Evolutionary conservation across 306 rosid species (phyloP), one percentile per base, ranked within the genome.

Genomic region (Gynostemma pentaphyllum): DNA sequence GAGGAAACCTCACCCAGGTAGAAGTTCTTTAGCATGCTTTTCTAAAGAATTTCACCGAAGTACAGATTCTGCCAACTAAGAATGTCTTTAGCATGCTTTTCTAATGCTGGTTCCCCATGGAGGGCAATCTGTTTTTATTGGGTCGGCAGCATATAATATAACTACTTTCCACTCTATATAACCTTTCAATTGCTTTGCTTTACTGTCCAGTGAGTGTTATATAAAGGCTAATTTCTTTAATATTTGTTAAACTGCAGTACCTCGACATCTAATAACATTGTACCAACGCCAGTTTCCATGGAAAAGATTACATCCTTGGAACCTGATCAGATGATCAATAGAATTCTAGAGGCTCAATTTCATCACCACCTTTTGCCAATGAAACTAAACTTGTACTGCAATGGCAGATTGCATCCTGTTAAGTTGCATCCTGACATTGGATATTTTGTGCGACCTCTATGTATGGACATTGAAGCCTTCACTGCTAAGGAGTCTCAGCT

Each of bases 291-390:
- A 30, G 82, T 82, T 73, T 68, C 89, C 45, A 68, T 76, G 88
- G 97, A 88, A 70, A 89, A 75, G 41, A 80, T 94, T 72, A 39
- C 80, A 66, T 82, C 82, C 76, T 76, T 94, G 76, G 94, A 83
- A 37, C 94, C 99, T 59, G 84, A 87, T 74, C 89, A 86, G 73
- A 76, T 73, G 18, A 65, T 61, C 53, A 78, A 81, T 18, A 79
- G 82, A 76, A 73, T 67, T 64, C 69, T 88, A 50, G 89, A 86
- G 49, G 97, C 78, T 74, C 86, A 78, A 62, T 94, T 94, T 80
- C 85, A 81, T 78, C 99, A 94, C 80, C 99, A 94, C 65, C 94
- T 94, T 49, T 75, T 94, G 81, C 95, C 99, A 70, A 77, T 87
- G 60, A 88, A 88, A 77, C 70, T 94, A 76, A 78, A 82, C 77